Evolutionary conservation across 2,329 filamentous ascomycete genomes (phyloP), one percentile per base, ranked within the genome.

Genomic region (Trichoderma sp.): DNA sequence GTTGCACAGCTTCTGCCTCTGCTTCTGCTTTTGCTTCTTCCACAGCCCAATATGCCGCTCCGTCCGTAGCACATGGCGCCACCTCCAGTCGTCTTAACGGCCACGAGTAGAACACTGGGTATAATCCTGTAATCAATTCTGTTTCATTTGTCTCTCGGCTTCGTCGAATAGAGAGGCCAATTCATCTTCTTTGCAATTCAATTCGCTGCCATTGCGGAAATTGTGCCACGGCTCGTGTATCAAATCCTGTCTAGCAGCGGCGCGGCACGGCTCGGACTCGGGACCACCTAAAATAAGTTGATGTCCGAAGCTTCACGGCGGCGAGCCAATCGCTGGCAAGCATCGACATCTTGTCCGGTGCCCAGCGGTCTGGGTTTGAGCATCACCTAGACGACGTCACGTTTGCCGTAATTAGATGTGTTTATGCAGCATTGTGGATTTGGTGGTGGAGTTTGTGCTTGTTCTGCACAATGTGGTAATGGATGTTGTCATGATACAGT

Each of bases 261-360:
- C 34, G 64, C 64, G 64, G 64, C 64, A 53, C 66, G 66, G 66
- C 56, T 61, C 66, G 64, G 36, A 39, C 34, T 65, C 62, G 58
- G 60, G 63, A 43, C 43, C 43, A n/a, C 63, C 63, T 51, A 67
- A 15, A 14, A 14, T 39, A 34, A 56, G 21, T 15, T 39, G 43
- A 53, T 53, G 14, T 63, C 60, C 60, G 60, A 64, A 56, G 63
- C 63, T 26, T 57, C 30, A 32, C 18, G 47, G 24, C 63, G 21
- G 24, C 30, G 34, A 21, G 47, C 71, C 71, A 72, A 72, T 72
- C 71, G 51, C 26, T 11, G 28, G 53, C 21, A 18, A 30, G 66
- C 32, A 70, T 51, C 58, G 60, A 30, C 66, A 60, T n/a, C 12
- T 51, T 56, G 9, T 24, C 14, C 51, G 47, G 26, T 39, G 47